Evolutionary conservation across 2,329 filamentous ascomycete species (phyloP), one percentile per base, ranked within the genome.

Genomic region (Penicillium sp.): DNA sequence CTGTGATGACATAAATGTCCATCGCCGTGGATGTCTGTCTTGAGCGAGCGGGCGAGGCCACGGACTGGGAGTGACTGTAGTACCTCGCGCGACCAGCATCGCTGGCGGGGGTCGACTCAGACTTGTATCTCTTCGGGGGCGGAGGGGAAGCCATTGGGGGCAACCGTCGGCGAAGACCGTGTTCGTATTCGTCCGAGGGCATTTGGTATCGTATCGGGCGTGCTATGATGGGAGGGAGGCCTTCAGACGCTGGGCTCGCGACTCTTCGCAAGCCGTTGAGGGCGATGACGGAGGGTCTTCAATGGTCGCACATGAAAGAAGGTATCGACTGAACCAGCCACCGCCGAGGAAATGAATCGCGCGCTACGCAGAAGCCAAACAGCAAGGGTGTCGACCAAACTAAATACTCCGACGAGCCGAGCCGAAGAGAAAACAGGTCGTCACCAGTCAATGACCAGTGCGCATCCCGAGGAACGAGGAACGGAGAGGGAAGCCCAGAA

Each of bases 1-100:
- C 67, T 22, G 68, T 68, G 42, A 70, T 63, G 27, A 56, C 54
- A 43, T 70, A 64, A 42, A 71, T 66, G 28, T 70, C 66, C 69
- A 71, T 71, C 1, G 68, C 67, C 7, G 68, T 67, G 9, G 69
- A 71, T 7, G 68, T 67, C 30, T 70, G 66, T 43, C 69, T 63
- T 27, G 67, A 66, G 10, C 66, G 63, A 31, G 55, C 66, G 50
- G 58, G 65, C 20, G 61, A 50, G 3, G 55, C 54, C 6, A 65
- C 50, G 6, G 67, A 63, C 31, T 61, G 57, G 25, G 66, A 63
- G 43, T 52, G 56, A 46, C 35, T 38, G 35, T 63, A 63, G 42
- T 64, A 56, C 40, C 58, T 46, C 18, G 51, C 48, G 25, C 48
- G 58, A 43, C 63, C 66, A 22, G 56, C 54, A 41, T 67, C 61